Conservation (phyloP, 2,329 filamentous ascomycete species). For the Fusarium burgessii region DNA sequence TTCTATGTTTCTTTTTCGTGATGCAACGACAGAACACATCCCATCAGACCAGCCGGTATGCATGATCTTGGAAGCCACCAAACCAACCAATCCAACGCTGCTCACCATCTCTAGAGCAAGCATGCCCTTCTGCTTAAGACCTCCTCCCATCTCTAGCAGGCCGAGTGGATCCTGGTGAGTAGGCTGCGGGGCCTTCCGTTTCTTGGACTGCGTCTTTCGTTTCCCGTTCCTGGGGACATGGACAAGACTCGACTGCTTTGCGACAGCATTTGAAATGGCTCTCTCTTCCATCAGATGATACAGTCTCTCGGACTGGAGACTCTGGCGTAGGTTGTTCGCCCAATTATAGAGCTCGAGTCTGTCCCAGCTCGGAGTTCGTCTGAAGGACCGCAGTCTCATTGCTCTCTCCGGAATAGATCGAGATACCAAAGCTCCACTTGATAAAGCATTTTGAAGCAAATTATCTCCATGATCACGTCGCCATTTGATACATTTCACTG, state of each 20-base stretch:
- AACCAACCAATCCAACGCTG: conserved; percentile 79
- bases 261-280: conserved; percentile 10
- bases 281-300: conserved; percentile 40
- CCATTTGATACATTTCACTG: conserved; percentile 84
- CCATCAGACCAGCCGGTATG: conserved; percentile 44
- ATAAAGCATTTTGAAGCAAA: conserved; percentile 35
- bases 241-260: conserved; percentile 39
- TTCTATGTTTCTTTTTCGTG: conserved; percentile 35
- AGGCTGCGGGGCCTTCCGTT: conserved; percentile 18
- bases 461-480: conserved; percentile 55
- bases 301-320: conserved; percentile 51
- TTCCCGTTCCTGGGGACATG: conserved; percentile 11
- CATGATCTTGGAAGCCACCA: conserved; percentile 72
- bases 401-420: conserved; percentile 34
- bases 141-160: conserved; percentile 75
- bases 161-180: conserved; percentile 81
- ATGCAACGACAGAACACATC: conserved; percentile 34
- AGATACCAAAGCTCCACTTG: conserved; percentile 27
- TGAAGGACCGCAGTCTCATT: conserved; percentile 30
- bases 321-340: conserved; percentile 53
- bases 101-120: conserved; percentile 79
- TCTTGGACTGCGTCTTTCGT: conserved; percentile 4
- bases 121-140: conserved; percentile 73
- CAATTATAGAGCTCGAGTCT: conserved; percentile 53
- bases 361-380: conserved; percentile 44